Conservation (phyloP, 768 basidiomycete species). For the Phylloporus scabripes region DNA sequence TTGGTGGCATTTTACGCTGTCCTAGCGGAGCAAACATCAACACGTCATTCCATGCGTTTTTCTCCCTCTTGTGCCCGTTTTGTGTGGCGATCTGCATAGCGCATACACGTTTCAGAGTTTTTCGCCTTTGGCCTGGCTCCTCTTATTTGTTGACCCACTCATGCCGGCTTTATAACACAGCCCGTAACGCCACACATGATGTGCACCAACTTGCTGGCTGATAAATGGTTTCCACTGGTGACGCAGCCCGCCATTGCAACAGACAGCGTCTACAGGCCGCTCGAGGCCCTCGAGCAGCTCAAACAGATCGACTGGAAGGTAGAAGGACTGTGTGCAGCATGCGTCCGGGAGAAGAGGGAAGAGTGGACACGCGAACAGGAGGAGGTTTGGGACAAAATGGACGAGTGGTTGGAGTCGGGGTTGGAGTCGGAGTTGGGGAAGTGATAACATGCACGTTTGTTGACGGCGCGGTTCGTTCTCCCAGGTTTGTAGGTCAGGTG, state of each 20-base stretch:
- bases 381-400: conserved; percentile 55
- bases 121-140: neutral
- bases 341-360: conserved; percentile 50
- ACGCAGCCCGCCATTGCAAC: conserved; percentile 58
- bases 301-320: conserved; percentile 54
- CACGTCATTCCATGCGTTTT: too few relatives aligned
- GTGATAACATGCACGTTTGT: neutral
- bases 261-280: conserved; percentile 61
- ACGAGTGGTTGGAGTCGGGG: conserved; percentile 54
- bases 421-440: conserved; percentile 24
- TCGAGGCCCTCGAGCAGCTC: conserved; percentile 63
- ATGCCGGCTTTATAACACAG: conserved; percentile 6
- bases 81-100: neutral
- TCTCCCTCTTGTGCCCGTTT: neutral
- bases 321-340: conserved; percentile 54
- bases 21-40: neutral
- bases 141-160: neutral
- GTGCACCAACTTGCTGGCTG: conserved; percentile 69
- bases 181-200: conserved; percentile 64
- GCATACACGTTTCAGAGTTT: neutral
- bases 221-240: conserved; percentile 67
- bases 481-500: neutral
- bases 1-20: neutral
- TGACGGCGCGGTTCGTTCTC: neutral
- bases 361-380: conserved; percentile 65